Conservation (phyloP, 2,329 filamentous ascomycete genomes). For the Alternaria triticina region DNA sequence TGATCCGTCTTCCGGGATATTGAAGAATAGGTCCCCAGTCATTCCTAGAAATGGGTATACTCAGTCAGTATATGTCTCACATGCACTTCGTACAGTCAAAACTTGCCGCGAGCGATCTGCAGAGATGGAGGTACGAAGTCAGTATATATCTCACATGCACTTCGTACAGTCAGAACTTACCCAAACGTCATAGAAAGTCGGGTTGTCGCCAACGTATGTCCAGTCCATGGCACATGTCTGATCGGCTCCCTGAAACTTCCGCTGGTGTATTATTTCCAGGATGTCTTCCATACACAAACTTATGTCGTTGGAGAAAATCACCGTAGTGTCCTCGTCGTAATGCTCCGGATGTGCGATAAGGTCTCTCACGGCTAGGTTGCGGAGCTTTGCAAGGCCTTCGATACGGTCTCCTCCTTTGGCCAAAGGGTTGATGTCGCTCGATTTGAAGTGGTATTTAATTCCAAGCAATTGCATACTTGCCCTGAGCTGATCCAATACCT, state of each 20-base stretch:
- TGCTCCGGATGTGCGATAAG: slow-evolving; percentile 69
- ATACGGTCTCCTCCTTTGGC: slow-evolving; percentile 51
- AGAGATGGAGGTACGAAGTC: too few species aligned
- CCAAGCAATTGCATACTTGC: slow-evolving; percentile 47
- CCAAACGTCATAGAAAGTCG: slow-evolving; percentile 66
- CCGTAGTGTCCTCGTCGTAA: slow-evolving; percentile 94
- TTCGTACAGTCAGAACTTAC: slow-evolving; percentile 29
- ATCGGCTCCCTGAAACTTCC: slow-evolving; percentile 54
- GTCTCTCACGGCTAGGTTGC: slow-evolving; percentile 61
- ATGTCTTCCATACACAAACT: slow-evolving; percentile 57
- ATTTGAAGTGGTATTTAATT: slow-evolving; percentile 52
- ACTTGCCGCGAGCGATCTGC: slow-evolving; percentile 54
- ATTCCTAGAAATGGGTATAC: background rate
- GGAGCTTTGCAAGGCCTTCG: slow-evolving; percentile 56
- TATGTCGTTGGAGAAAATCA: slow-evolving; percentile 88
- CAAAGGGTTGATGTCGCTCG: slow-evolving; percentile 54
- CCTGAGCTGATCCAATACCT: slow-evolving; percentile 55
- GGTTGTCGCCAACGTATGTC: slow-evolving; percentile 53
- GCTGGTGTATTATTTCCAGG: slow-evolving; percentile 62
- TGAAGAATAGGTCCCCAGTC: slow-evolving; percentile 62
- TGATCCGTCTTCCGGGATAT: slow-evolving; percentile 57
- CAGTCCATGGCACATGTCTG: slow-evolving; percentile 68
- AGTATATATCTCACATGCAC: background rate
- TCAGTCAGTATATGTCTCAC: background rate
- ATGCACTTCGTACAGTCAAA: background rate